Evolutionary conservation across 2,329 filamentous ascomycete species (phyloP), one percentile per base, ranked within the genome.

Genomic region (Byssothecium circinans): DNA sequence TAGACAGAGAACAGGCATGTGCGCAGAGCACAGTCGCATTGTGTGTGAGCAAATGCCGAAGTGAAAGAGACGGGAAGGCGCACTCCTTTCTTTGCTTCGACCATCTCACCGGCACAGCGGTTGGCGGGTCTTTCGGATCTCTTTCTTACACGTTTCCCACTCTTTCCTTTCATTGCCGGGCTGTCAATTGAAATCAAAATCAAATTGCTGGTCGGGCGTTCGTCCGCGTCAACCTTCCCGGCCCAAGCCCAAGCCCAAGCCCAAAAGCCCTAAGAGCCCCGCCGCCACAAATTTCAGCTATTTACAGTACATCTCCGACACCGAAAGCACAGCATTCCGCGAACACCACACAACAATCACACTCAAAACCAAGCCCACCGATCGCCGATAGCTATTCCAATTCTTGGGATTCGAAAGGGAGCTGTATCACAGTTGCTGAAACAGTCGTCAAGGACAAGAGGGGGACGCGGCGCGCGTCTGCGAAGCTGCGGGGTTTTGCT

Each of bases 281-380:
- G 47, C 54, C 45, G 49, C 52, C 52, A 45, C 54, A 52, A 44
- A 19, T 49, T 43, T 49, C 50, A 52, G 47, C 50, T 42, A 14
- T 2, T 8, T 14, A 12, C 30, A 8, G 15, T 12, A 4, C 10
- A 32, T 32, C 29, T 14, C 29, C 29, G 29, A 32, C 29, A 32
- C 29, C 29, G 10, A n/a, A 32, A 22, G 5, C 35, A 38, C 18
- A 5, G 12, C 35, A 38, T 38, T 38, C 35, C 35, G 12, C 12
- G 5, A 38, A n/a, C 18, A 38, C 35, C 35, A 12, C 35, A 32
- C 29, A 14, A 14, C 29, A 32, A 32, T n/a, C 29, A 7, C 10
- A 32, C 8, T 7, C 10, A 32, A 32, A 12, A 4, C 29, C 29
- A 14, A 10, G 12, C 6, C 6, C 29, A 32, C 6, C 29, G 6